Base-by-base conservation (phyloP, 345 rosid genomes). In the Gossypium thurberi region DNA sequence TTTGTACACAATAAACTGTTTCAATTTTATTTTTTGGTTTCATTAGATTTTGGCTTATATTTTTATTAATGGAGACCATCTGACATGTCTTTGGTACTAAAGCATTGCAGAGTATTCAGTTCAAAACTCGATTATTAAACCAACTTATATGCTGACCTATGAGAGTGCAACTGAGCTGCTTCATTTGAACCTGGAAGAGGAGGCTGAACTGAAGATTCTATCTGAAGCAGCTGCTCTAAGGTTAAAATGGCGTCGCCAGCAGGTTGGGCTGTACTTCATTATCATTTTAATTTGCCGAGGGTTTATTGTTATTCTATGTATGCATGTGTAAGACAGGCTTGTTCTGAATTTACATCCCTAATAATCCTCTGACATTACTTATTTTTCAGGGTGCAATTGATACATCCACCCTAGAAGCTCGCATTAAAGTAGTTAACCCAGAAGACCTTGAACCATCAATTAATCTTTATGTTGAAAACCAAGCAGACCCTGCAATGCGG, bases 121-220 rank as follows among this genome's bases (percentile, higher is more conserved):
- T 69, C 83, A 82, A 61, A 94, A 88, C 82, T 88, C 98, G 12
- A 76, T 87, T 74, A 86, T 94, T 66, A 90, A 84, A 75, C 97
- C 98, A 70, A 92, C 98, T 46, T 94, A 94, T 81, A 92, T 94
- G 97, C 86, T 94, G 87, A 94, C 98, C 10, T 92, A 94, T 60
- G 97, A 92, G 78, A 94, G 98, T 85, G 98, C 98, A 46, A 75
- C 91, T 20, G 98, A 94, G 84, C 82, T 94, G 78, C 92, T 94
- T 83, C 82, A 89, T 80, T 75, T 94, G 89, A 87, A 87, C 82
- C 87, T 94, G 66, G 91, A 89, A 77, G 98, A 94, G 80, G 98
- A 94, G 82, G 69, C 69, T 77, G 98, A 94, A 80, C 81, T 92
- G 75, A 88, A 78, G 81, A 74, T 86, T 74, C 85, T 94, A 70